phyloP scores from a whole-genome alignment of 2,329 filamentous ascomycete genomes.

The Penicillium paneum region DNA sequence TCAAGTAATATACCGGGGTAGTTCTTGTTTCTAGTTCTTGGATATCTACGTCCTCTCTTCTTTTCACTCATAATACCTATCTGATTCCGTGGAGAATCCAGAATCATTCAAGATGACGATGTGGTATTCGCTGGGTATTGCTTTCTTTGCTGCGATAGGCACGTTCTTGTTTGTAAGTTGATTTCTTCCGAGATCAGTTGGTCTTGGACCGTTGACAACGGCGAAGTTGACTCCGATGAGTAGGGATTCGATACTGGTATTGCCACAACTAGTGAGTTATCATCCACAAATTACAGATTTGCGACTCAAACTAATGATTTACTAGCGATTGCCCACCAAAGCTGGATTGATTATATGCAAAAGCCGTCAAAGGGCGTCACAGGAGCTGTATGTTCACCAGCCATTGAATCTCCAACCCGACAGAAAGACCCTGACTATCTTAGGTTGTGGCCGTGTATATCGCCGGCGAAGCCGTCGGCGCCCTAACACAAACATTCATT shows the following conservation, averaged over 20 bases:
- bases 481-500: conserved; percentile 52
- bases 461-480: conserved; percentile 57
- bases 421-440: background rate
- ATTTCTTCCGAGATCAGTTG: background rate
- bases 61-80: background rate
- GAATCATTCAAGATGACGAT: conserved; percentile 32
- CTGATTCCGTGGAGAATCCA: conserved; percentile 1
- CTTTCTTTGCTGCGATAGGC: conserved; percentile 57
- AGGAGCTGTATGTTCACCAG: conserved; percentile 45
- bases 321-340: conserved; percentile 56
- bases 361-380: conserved; percentile 55
- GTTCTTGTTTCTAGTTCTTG: background rate
- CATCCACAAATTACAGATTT: too few relatives aligned
- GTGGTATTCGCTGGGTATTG: conserved; percentile 52
- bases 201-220: background rate
- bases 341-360: conserved; percentile 59
- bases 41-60: background rate
- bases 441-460: conserved; percentile 58
- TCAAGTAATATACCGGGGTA: conserved; percentile 6
- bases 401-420: background rate
- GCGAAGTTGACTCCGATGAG: background rate
- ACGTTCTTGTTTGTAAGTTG: conserved; percentile 56
- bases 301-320: background rate
- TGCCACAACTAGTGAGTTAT: conserved; percentile 53
- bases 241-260: conserved; percentile 61